Percentiles rank a stretch among this genome's conserved stretches.
Conservation (phyloP, 257 asterid species). For the Solanum neorickii region DNA sequence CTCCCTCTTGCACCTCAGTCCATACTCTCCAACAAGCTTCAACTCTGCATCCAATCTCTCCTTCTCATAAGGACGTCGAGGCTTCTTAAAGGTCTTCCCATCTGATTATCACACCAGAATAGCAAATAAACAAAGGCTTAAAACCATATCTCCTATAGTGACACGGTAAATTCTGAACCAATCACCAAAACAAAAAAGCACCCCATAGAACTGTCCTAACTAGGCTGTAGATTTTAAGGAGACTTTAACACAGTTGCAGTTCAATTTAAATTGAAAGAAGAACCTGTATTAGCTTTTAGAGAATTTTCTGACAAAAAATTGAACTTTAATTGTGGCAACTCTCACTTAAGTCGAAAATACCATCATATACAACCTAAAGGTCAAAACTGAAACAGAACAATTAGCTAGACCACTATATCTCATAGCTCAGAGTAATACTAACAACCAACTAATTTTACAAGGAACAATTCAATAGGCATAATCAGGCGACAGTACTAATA, state of each 20-base stretch:
- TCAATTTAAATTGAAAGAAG: neutral
- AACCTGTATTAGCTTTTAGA: neutral
- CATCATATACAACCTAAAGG: neutral
- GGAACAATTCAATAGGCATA: neutral
- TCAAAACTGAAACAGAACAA: neutral
- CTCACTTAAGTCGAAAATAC: neutral
- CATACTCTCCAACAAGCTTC: slow-evolving; percentile 82
- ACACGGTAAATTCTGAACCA: neutral
- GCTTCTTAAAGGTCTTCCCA: slow-evolving; percentile 89
- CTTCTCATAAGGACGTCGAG: slow-evolving; percentile 86
- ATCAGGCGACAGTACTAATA: neutral
- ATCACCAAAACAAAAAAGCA: neutral
- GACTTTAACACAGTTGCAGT: neutral
- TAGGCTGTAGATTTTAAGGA: neutral
- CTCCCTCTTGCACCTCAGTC: slow-evolving; percentile 80
- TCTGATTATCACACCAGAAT: slow-evolving; percentile 15
- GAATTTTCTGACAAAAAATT: neutral
- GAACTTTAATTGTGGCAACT: neutral
- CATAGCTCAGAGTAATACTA: neutral
- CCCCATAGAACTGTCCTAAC: neutral
- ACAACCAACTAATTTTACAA: neutral
- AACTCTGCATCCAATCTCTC: slow-evolving; percentile 84
- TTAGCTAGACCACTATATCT: neutral
- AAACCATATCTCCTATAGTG: neutral
- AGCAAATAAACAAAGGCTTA: neutral